phyloP scores from a whole-genome alignment of 305 asterid species.

The Plantago coronopus region DNA sequence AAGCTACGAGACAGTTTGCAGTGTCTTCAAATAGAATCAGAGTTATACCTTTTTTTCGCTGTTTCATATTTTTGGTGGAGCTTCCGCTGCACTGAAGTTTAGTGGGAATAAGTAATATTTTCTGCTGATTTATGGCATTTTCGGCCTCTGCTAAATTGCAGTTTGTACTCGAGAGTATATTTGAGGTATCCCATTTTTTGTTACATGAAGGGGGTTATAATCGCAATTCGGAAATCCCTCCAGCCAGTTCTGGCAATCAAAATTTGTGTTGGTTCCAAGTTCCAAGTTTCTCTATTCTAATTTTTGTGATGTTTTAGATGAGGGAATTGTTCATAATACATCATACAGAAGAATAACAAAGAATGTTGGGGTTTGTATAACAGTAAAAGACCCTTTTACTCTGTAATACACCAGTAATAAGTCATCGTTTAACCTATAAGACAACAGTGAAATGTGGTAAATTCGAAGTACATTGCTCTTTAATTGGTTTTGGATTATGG shows the following conservation, averaged over 20 bases:
- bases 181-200: not conserved
- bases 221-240: no score
- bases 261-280: not conserved
- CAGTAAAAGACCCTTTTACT: no score
- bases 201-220: no score
- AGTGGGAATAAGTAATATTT: conserved; percentile 24
- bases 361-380: no score
- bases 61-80: conserved; percentile 19
- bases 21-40: conserved; percentile 44
- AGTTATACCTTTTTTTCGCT: conserved; percentile 5
- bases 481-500: no score
- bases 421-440: no score
- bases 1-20: conserved; percentile 61
- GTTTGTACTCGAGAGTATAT: conserved; percentile 1
- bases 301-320: not conserved
- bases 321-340: not conserved
- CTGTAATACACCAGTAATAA: no score
- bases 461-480: no score
- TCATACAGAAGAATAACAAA: not conserved
- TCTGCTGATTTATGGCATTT: conserved; percentile 12
- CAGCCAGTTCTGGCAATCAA: conserved; percentile 2
- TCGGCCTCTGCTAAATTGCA: conserved; percentile 2
- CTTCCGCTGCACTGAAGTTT: conserved; percentile 11
- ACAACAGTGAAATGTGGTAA: no score
- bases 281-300: not conserved